A percentile compares a stretch with the other conserved stretches of the same genome.
These are phyloP conservation scores for Huntiella decipiens DNA, from an alignment of 2,329 filamentous ascomycete genomes.

Conservation along the genomic window DNA sequence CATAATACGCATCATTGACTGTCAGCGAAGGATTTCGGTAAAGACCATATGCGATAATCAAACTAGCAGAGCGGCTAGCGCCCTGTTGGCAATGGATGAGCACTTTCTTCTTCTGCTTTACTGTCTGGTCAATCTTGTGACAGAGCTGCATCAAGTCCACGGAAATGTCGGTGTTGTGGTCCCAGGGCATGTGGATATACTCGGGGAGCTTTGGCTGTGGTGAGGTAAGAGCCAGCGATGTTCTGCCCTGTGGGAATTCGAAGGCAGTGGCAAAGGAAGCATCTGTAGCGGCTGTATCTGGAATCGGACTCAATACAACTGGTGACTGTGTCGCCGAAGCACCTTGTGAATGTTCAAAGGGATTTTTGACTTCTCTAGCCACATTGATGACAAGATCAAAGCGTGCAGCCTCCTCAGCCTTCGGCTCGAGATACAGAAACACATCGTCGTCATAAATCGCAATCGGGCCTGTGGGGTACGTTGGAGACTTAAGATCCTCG, in stretches of 20 bases:
- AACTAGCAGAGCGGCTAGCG: conserved; percentile 64
- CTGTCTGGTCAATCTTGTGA: conserved; percentile 54
- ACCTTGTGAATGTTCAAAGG: conserved; percentile 27
- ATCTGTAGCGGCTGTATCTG: conserved; percentile 37
- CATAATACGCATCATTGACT: conserved; percentile 68
- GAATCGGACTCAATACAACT: conserved; percentile 23
- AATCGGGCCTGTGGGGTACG: conserved; percentile 66
- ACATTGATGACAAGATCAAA: conserved; percentile 79
- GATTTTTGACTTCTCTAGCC: conserved; percentile 62
- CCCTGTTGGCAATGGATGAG: conserved; percentile 75
- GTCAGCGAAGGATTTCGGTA: conserved; percentile 59
- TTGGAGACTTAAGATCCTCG: conserved; percentile 62
- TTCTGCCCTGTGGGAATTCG: conserved; percentile 14
- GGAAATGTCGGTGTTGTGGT: conserved; percentile 74
- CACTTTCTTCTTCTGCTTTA: conserved; percentile 56
- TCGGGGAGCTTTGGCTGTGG: conserved; percentile 38
- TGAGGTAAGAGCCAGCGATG: conserved; percentile 30
- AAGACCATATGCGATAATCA: conserved; percentile 72
- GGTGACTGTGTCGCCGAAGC: conserved; percentile 12
- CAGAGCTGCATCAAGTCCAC: conserved; percentile 58
- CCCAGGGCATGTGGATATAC: conserved; percentile 76
- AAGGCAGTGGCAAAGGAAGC: conserved; percentile 24
- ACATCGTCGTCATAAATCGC: conserved; percentile 64
- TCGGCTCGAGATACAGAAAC: conserved; percentile 64
- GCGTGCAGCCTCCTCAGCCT: conserved; percentile 52